phyloP scores from a whole-genome alignment of 768 basidiomycete genomes.

The Termitomyces sp. region DNA sequence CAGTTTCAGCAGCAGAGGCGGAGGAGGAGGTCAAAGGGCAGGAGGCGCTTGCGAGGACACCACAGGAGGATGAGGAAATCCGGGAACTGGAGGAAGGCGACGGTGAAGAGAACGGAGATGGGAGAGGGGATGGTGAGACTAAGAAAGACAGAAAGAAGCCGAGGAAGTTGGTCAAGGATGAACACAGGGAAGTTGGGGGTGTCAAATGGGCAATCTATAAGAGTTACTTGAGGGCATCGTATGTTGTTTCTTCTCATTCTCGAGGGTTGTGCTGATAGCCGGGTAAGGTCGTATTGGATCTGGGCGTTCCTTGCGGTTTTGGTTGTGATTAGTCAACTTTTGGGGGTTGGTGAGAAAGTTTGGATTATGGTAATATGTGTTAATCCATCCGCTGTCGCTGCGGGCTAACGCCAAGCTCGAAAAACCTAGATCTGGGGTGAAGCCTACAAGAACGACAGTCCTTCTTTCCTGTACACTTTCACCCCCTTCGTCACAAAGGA shows the following conservation, averaged over 20 bases:
- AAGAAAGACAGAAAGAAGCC: slow-evolving; percentile 50
- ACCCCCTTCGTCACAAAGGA: slow-evolving; percentile 29
- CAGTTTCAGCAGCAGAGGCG: slow-evolving; percentile 12
- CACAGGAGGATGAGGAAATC: slow-evolving; percentile 7
- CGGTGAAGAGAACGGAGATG: slow-evolving; percentile 18
- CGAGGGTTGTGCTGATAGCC: neutral
- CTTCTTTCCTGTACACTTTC: slow-evolving; percentile 24
- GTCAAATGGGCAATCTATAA: slow-evolving; percentile 76
- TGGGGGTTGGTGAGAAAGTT: slow-evolving; percentile 55
- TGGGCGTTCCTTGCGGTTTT: slow-evolving; percentile 49
- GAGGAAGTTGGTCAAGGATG: slow-evolving; percentile 72
- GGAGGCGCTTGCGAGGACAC: slow-evolving; percentile 5
- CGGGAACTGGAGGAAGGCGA: neutral
- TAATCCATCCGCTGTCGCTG: neutral
- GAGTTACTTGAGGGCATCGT: slow-evolving; percentile 70
- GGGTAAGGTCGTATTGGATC: slow-evolving; percentile 55
- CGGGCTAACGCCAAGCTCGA: neutral
- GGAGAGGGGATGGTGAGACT: slow-evolving; percentile 18
- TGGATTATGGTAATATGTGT: slow-evolving; percentile 61
- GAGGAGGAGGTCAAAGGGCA: slow-evolving; percentile 44
- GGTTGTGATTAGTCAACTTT: slow-evolving; percentile 43
- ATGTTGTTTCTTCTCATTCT: slow-evolving; percentile 18
- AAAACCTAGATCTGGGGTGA: slow-evolving; percentile 55
- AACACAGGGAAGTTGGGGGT: slow-evolving; percentile 73
- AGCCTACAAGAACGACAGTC: slow-evolving; percentile 35